Percentiles rank a stretch among this genome's conserved stretches.
Conservation (phyloP, 306 rosid genomes). For the Quercus aquifolioides region DNA sequence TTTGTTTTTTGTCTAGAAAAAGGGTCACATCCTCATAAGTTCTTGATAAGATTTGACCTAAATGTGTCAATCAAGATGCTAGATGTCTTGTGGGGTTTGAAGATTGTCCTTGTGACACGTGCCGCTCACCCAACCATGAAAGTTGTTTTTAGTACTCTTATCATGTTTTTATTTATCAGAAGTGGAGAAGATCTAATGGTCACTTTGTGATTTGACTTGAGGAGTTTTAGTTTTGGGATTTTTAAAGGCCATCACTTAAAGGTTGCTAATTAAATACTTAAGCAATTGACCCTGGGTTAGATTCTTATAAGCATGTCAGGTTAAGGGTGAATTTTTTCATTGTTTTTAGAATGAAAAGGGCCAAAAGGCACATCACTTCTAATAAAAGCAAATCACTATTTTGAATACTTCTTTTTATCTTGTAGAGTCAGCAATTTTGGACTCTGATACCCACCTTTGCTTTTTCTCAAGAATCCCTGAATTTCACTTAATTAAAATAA, state of each 20-base stretch:
- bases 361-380: background rate
- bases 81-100: conserved; percentile 21
- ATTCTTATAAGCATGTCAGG: background rate
- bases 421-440: too few species aligned
- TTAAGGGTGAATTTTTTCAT: background rate
- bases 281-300: conserved; percentile 37
- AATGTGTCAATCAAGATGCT: background rate
- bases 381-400: conserved; percentile 15
- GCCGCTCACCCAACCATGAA: conserved; percentile 33
- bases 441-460: too few species aligned
- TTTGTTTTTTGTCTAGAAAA: too few species aligned
- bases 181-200: conserved; percentile 42
- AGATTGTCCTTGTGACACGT: conserved; percentile 16
- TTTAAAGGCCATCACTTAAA: conserved; percentile 14
- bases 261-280: conserved; percentile 28
- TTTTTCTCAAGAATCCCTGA: too few species aligned
- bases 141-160: conserved; percentile 14
- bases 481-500: too few species aligned
- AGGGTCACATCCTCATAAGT: conserved; percentile 32
- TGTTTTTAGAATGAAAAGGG: conserved; percentile 14
- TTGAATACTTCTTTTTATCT: conserved; percentile 14
- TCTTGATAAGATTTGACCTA: conserved; percentile 27
- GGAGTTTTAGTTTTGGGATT: conserved; percentile 26
- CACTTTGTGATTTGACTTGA: conserved; percentile 55
- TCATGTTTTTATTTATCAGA: conserved; percentile 1